Evolutionary conservation across 768 basidiomycete species (phyloP).

Genomic region (Sporobolomyces phaffii): DNA sequence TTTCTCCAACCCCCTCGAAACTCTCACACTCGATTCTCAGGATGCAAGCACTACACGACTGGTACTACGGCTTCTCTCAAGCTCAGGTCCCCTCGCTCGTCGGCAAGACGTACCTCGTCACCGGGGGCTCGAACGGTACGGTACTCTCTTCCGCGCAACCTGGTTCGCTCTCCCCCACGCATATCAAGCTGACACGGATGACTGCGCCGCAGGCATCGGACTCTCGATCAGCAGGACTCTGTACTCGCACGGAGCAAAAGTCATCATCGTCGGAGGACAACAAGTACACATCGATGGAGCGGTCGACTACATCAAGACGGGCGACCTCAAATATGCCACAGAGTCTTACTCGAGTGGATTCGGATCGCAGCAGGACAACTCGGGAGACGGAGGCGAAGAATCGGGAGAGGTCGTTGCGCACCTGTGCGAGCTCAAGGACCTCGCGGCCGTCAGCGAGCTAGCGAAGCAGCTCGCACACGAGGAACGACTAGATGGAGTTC

Average conservation of each 20-base stretch:
- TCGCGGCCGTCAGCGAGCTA: slow-evolving; percentile 14
- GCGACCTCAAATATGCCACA: slow-evolving; percentile 10
- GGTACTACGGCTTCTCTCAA: slow-evolving; percentile 8
- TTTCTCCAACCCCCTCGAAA: too few species aligned
- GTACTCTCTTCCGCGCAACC: too few species aligned
- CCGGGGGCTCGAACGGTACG: slow-evolving; percentile 16
- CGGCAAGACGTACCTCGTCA: slow-evolving; percentile 19
- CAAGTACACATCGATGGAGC: slow-evolving; percentile 4
- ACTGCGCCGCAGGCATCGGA: slow-evolving; percentile 18
- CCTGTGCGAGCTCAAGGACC: slow-evolving; percentile 24
- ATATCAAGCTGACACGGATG: neutral
- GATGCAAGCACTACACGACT: too few species aligned
- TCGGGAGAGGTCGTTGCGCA: slow-evolving; percentile 10
- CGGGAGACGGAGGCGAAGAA: slow-evolving; percentile 8
- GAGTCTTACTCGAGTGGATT: slow-evolving; percentile 25
- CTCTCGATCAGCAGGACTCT: slow-evolving; percentile 16
- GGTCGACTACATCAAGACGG: slow-evolving; percentile 22
- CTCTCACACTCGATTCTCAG: too few species aligned
- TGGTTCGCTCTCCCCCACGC: neutral
- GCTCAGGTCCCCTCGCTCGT: slow-evolving; percentile 3
- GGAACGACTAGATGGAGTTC: slow-evolving; percentile 19
- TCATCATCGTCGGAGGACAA: slow-evolving; percentile 9
- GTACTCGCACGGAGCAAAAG: slow-evolving; percentile 27
- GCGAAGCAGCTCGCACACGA: slow-evolving; percentile 23
- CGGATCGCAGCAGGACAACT: neutral